Conservation (phyloP, 2,329 filamentous ascomycete genomes). For the Geosmithia morbida region DNA sequence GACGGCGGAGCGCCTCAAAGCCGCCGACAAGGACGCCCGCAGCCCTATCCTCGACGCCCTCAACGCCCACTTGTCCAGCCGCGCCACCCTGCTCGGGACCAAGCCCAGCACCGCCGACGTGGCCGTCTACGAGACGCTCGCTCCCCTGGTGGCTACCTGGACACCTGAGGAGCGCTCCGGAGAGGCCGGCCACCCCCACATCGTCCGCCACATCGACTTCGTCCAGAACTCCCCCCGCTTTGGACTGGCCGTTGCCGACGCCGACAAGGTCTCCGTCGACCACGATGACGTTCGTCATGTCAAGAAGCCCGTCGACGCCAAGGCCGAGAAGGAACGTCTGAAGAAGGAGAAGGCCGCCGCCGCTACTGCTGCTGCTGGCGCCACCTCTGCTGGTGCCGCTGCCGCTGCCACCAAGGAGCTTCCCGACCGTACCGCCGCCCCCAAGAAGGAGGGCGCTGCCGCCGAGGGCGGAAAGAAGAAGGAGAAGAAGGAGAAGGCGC, state of each 20-base stretch:
- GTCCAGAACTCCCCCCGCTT: constrained; percentile 79
- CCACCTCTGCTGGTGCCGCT: constrained; percentile 41
- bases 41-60: constrained; percentile 60
- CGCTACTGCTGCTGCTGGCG: constrained; percentile 38
- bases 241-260: constrained; percentile 52
- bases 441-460: constrained; percentile 35
- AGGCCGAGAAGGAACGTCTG: constrained; percentile 89
- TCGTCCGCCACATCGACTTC: constrained; percentile 85
- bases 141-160: constrained; percentile 67
- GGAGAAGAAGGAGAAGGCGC: constrained; percentile 82
- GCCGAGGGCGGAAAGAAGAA: constrained; percentile 40
- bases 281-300: constrained; percentile 69
- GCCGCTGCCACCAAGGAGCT: constrained; percentile 36
- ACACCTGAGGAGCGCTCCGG: constrained; percentile 76
- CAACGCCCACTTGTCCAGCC: constrained; percentile 76
- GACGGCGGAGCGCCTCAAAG: constrained; percentile 53
- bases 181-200: constrained; percentile 76
- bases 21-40: constrained; percentile 41
- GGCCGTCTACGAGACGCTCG: constrained; percentile 66
- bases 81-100: constrained; percentile 75
- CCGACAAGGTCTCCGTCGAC: constrained; percentile 68
- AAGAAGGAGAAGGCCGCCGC: constrained; percentile 88
- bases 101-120: constrained; percentile 85
- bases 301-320: constrained; percentile 78
- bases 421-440: constrained; percentile 43